These are phyloP conservation scores for Diaporthe aspalathi DNA, from an alignment of 2,329 filamentous ascomycete genomes.

Conservation along the genomic window DNA sequence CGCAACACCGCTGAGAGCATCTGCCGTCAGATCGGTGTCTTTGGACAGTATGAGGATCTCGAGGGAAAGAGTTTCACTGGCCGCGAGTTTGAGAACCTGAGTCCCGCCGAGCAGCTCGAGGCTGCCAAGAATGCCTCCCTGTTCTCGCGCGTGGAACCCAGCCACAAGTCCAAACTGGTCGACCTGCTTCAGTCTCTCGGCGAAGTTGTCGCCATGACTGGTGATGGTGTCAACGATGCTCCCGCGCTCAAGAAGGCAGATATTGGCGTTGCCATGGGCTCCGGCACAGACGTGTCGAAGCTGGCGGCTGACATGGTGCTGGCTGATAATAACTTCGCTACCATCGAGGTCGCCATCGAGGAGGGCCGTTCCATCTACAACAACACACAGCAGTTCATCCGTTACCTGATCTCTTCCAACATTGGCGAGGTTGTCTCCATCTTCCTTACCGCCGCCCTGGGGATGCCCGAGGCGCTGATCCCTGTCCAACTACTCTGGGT, in stretches of 20 bases:
- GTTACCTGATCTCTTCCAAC: slow-evolving; percentile 98
- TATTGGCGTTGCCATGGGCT: slow-evolving; percentile 99
- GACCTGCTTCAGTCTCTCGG: slow-evolving; percentile 93
- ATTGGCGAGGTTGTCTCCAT: slow-evolving; percentile 99
- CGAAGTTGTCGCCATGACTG: slow-evolving; percentile 99
- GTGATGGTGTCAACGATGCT: slow-evolving; percentile 98
- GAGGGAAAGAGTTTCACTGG: slow-evolving; percentile 95
- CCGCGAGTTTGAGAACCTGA: slow-evolving; percentile 90
- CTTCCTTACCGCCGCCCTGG: slow-evolving; percentile 94
- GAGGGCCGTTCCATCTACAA: slow-evolving; percentile 99
- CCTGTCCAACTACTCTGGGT: slow-evolving; percentile 99
- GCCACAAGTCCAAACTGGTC: slow-evolving; percentile 97
- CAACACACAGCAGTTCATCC: slow-evolving; percentile 99
- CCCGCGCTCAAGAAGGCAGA: slow-evolving; percentile 98
- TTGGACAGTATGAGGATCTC: slow-evolving; percentile 83
- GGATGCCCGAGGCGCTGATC: slow-evolving; percentile 97
- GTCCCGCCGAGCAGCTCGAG: slow-evolving; percentile 80
- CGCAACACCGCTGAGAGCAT: slow-evolving; percentile 98
- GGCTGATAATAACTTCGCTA: slow-evolving; percentile 98
- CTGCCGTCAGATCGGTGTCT: slow-evolving; percentile 96
- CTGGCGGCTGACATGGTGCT: slow-evolving; percentile 98
- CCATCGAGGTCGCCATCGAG: slow-evolving; percentile 94
- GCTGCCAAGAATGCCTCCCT: slow-evolving; percentile 88
- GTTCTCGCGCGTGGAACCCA: slow-evolving; percentile 95
- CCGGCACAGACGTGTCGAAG: slow-evolving; percentile 96